Conservation (phyloP, 75 land plant genomes). For the Cupressus sempervirens region DNA sequence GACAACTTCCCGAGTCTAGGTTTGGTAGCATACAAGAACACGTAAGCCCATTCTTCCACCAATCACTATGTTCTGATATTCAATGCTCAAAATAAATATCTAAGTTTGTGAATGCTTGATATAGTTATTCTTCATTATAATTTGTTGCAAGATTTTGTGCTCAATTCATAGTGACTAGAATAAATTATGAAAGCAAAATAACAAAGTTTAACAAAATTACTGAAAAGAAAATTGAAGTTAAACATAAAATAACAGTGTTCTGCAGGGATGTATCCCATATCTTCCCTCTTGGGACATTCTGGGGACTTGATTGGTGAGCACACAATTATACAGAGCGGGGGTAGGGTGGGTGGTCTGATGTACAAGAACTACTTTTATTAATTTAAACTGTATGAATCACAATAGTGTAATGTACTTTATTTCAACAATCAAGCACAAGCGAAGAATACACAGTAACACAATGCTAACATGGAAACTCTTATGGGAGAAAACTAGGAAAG, state of each 20-base stretch:
- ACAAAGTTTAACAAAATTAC: neutral
- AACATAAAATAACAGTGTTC: neutral
- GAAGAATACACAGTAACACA: too few relatives aligned
- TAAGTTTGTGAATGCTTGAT: neutral
- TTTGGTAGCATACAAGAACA: constrained; percentile 44
- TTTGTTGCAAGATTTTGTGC: neutral
- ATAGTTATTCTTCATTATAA: neutral
- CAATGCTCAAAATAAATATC: neutral
- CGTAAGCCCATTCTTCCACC: constrained; percentile 22
- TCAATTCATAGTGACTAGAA: neutral
- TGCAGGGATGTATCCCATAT: neutral
- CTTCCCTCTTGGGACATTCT: neutral
- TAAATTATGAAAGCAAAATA: neutral
- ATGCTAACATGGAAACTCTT: too few relatives aligned
- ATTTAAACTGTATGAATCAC: too few relatives aligned
- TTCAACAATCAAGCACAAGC: too few relatives aligned
- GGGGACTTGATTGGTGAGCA: neutral
- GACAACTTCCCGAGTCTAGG: constrained; percentile 51
- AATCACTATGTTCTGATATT: constrained; percentile 28
- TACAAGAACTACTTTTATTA: too few relatives aligned
- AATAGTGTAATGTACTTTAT: too few relatives aligned
- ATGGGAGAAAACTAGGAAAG: too few relatives aligned
- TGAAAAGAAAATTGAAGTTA: neutral
- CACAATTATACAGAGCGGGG: too few relatives aligned
- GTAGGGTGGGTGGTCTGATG: too few relatives aligned